phyloP scores from a whole-genome alignment of 2,329 filamentous ascomycete species.

The Nemania diffusa region DNA sequence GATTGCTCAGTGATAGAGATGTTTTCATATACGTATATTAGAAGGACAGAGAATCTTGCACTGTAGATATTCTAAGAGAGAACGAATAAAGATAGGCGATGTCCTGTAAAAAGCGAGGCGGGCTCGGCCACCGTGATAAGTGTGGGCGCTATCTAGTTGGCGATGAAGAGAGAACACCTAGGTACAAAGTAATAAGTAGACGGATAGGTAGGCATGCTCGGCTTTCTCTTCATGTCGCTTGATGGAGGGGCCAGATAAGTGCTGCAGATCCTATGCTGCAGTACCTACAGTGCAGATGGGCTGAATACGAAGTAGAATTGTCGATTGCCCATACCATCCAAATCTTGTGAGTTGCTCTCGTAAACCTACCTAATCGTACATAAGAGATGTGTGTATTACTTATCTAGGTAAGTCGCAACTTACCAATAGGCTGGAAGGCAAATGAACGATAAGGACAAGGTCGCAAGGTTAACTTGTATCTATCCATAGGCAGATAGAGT shows the following conservation, averaged over 20 bases:
- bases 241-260: conserved; percentile 22
- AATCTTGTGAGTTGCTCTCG: not conserved
- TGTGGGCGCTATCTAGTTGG: conserved; percentile 5
- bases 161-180: not conserved
- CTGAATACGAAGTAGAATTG: conserved; percentile 28
- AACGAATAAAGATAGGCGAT: conserved; percentile 15
- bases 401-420: too few species aligned
- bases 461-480: conserved; percentile 1
- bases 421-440: not conserved
- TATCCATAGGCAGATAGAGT: not conserved
- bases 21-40: conserved; percentile 17
- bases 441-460: not conserved
- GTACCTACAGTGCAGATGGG: conserved; percentile 12
- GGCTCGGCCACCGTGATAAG: conserved; percentile 17
- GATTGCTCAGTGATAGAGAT: conserved; percentile 29
- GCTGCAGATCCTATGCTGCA: conserved; percentile 23
- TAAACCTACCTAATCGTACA: too few species aligned
- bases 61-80: conserved; percentile 21
- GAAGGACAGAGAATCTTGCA: conserved; percentile 26
- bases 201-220: too few species aligned
- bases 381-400: not conserved
- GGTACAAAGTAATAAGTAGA: not conserved
- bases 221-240: conserved; percentile 13
- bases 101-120: conserved; percentile 2
- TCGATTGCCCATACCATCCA: not conserved